phyloP scores from a whole-genome alignment of 2,329 filamentous ascomycete species.

The Alternaria ventricosa region DNA sequence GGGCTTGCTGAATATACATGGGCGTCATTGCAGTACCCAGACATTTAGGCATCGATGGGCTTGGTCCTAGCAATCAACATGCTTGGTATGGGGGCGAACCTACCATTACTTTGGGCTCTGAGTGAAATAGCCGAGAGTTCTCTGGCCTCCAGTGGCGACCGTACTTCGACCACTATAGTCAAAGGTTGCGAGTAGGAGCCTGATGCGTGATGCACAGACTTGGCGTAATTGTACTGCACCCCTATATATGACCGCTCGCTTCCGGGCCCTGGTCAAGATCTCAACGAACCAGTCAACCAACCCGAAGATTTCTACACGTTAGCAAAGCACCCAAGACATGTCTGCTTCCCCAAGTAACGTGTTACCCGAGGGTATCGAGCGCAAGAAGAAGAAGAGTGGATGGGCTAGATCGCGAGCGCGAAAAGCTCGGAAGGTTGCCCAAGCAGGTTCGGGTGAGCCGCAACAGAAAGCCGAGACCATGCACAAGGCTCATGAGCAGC shows the following conservation, averaged over 20 bases:
- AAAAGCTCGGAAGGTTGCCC: neutral
- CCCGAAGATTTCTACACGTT: neutral
- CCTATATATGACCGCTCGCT: neutral
- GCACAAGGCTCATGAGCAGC: neutral
- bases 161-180: fast-evolving
- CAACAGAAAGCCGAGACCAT: neutral
- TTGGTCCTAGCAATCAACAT: neutral
- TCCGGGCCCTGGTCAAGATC: neutral
- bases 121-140: neutral
- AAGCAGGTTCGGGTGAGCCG: neutral
- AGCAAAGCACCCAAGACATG: neutral
- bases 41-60: neutral
- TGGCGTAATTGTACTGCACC: neutral
- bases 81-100: neutral
- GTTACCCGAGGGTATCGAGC: neutral
- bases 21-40: neutral
- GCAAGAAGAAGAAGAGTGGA: neutral
- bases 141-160: neutral
- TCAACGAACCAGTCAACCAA: neutral
- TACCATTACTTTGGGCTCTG: neutral
- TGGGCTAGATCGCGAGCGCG: neutral
- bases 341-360: neutral
- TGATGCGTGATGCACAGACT: neutral
- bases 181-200: neutral
- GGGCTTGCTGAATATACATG: neutral